Evolutionary conservation across 2,329 filamentous ascomycete species (phyloP).

Genomic region (Botrytis pseudocinerea): DNA sequence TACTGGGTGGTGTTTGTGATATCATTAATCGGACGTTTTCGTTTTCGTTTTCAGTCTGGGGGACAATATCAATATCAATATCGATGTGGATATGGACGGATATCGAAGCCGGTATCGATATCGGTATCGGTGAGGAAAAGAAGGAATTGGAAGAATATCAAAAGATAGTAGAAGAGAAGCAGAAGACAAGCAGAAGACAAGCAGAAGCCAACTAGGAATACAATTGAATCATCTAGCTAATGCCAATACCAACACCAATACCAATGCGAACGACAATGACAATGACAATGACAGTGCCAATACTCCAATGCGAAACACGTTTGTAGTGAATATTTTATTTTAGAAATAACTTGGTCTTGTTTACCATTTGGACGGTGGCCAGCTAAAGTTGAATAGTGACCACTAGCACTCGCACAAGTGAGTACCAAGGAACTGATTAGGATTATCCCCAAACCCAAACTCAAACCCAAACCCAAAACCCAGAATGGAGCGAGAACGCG

Average conservation of each 20-base stretch:
- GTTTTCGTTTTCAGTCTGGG: not conserved
- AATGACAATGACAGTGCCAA: not conserved
- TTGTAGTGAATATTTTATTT: conserved; percentile 1
- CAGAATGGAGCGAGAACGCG: no score
- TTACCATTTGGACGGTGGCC: not conserved
- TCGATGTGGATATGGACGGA: not conserved
- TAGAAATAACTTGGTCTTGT: not conserved
- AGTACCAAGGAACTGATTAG: not conserved
- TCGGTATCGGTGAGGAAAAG: not conserved
- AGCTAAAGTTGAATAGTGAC: no score
- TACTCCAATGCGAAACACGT: not conserved
- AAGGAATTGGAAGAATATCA: not conserved
- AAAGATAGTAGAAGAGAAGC: not conserved
- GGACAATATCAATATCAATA: not conserved
- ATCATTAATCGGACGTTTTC: not conserved
- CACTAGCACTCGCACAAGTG: no score
- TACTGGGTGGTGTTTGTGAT: not conserved
- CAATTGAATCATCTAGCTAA: not conserved
- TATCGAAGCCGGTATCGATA: not conserved
- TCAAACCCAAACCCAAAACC: not conserved
- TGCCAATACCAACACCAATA: not conserved
- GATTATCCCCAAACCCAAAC: not conserved
- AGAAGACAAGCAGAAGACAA: not conserved
- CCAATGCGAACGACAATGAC: not conserved
- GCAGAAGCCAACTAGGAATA: not conserved